Percentiles rank a stretch among this genome's conserved stretches.
phyloP scores from a whole-genome alignment of 495 filamentous ascomycete genomes.

The Xylaria nigripes region DNA sequence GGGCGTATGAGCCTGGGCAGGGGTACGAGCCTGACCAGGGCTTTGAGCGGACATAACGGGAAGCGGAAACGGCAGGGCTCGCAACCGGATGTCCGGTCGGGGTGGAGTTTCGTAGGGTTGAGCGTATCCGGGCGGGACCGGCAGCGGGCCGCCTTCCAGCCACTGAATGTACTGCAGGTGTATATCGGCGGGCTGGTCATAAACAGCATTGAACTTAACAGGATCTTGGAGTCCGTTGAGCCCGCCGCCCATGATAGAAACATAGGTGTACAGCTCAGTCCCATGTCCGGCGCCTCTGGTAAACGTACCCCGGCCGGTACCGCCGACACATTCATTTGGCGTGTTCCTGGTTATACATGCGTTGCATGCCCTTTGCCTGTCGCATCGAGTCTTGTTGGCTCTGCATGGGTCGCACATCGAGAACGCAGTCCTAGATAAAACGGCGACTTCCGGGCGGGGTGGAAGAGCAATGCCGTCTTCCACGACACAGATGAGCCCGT shows the following conservation, averaged over 20 bases:
- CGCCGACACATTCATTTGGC: not conserved
- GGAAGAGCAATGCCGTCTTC: not conserved
- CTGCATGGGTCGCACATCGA: not conserved
- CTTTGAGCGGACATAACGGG: not conserved
- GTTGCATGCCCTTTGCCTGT: slow-evolving; percentile 17
- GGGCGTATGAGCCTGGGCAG: not conserved
- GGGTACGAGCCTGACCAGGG: not conserved
- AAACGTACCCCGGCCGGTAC: not conserved
- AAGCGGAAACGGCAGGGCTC: not conserved
- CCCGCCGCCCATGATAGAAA: not conserved
- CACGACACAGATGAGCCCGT: not conserved
- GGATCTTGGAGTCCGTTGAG: not conserved
- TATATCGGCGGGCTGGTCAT: not conserved
- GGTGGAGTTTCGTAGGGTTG: not conserved
- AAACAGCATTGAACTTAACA: not conserved
- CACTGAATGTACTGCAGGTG: not conserved
- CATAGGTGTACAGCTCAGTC: not conserved
- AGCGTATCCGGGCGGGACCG: not conserved
- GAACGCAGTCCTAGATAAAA: not conserved
- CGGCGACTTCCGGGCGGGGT: not conserved
- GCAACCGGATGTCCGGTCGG: not conserved
- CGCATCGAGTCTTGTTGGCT: not conserved
- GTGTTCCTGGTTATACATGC: slow-evolving; percentile 1
- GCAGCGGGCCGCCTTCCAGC: not conserved
- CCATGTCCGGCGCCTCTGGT: not conserved